Conservation (phyloP, 495 filamentous ascomycete genomes). For the Neurospora cerealis region DNA sequence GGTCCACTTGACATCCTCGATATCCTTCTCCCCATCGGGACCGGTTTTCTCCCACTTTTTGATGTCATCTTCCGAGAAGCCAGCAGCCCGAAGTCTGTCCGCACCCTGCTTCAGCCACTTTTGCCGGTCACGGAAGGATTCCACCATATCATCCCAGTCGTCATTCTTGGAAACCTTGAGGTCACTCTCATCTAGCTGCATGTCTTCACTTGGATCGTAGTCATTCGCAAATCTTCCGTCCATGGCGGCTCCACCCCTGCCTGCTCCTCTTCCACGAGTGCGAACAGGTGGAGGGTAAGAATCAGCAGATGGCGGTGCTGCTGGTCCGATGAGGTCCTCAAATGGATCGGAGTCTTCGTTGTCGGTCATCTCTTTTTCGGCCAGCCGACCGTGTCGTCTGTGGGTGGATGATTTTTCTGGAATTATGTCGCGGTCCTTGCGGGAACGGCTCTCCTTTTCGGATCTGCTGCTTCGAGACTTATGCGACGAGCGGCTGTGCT, state of each 20-base stretch:
- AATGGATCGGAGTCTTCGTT: constrained; percentile 63
- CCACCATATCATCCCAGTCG: constrained; percentile 78
- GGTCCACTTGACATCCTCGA: constrained; percentile 69
- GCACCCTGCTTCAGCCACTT: constrained; percentile 73
- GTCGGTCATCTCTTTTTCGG: constrained; percentile 5
- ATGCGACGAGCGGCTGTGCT: background rate
- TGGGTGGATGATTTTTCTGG: constrained; percentile 3
- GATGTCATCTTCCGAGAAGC: constrained; percentile 70
- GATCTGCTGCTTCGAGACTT: constrained; percentile 4
- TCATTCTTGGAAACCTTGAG: constrained; percentile 23
- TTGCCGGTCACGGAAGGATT: constrained; percentile 70
- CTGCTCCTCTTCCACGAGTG: constrained; percentile 68
- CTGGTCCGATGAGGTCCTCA: constrained; percentile 72
- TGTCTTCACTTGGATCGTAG: constrained; percentile 70
- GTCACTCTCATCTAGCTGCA: constrained; percentile 40
- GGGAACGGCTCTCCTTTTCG: constrained; percentile 3
- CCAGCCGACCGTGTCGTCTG: constrained; percentile 12
- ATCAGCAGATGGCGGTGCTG: constrained; percentile 39
- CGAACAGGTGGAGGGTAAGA: constrained; percentile 35
- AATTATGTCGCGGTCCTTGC: background rate
- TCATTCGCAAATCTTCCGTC: constrained; percentile 66
- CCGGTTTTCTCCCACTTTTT: constrained; percentile 63
- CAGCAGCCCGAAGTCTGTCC: constrained; percentile 64
- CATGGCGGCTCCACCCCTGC: constrained; percentile 50
- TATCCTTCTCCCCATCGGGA: constrained; percentile 38